Percentiles rank a stretch among this genome's conserved stretches.
Conservation (phyloP, 768 basidiomycete genomes). For the Mycena capillaripes region DNA sequence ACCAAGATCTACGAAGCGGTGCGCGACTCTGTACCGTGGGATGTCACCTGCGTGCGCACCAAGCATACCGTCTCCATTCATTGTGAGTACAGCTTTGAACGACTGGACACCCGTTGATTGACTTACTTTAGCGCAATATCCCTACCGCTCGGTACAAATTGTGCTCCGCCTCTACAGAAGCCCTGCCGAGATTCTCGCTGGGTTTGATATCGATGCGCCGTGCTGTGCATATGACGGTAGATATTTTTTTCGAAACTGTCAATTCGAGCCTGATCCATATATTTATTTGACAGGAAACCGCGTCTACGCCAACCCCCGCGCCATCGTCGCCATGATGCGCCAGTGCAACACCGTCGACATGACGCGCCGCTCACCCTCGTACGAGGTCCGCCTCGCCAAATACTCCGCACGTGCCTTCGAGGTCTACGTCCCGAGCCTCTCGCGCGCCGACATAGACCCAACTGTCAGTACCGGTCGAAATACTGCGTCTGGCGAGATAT, state of each 20-base stretch:
- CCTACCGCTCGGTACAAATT: constrained; percentile 75
- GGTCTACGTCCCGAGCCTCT: constrained; percentile 68
- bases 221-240: constrained; percentile 68
- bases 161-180: constrained; percentile 74
- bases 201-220: constrained; percentile 77
- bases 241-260: no score
- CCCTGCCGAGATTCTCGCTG: constrained; percentile 75
- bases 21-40: constrained; percentile 77
- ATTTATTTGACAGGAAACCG: constrained; percentile 49
- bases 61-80: constrained; percentile 78
- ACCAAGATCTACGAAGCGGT: constrained; percentile 72
- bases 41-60: constrained; percentile 75
- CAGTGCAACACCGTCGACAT: constrained; percentile 75
- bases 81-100: constrained; percentile 50
- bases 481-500: not conserved
- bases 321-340: constrained; percentile 73
- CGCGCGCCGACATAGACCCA: constrained; percentile 67
- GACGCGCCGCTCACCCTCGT: constrained; percentile 73
- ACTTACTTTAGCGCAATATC: constrained; percentile 66
- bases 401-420: constrained; percentile 69
- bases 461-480: constrained; percentile 54
- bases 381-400: constrained; percentile 73
- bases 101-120: not conserved
- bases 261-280: not conserved
- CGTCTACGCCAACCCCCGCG: constrained; percentile 72